phyloP scores from a whole-genome alignment of 2,329 filamentous ascomycete genomes.

The Pseudopithomyces maydicus region DNA sequence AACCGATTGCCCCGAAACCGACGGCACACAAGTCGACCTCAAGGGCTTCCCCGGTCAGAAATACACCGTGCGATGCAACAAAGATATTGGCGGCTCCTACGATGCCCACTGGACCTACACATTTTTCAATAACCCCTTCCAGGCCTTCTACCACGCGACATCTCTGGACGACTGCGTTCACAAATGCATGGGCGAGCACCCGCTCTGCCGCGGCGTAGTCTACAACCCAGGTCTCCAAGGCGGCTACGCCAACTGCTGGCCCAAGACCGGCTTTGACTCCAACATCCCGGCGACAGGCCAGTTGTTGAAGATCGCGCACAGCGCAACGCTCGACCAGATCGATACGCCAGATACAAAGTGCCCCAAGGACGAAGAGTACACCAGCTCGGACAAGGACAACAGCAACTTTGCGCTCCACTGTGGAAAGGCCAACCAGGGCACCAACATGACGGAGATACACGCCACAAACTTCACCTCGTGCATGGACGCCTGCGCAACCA shows the following conservation, averaged over 20 bases:
- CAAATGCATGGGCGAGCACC: slow-evolving; percentile 33
- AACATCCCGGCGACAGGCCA: slow-evolving; percentile 11
- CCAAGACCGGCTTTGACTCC: slow-evolving; percentile 25
- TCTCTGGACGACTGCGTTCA: slow-evolving; percentile 33
- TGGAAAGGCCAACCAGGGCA: slow-evolving; percentile 32
- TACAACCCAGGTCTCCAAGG: slow-evolving; percentile 35
- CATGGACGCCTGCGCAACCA: slow-evolving; percentile 35
- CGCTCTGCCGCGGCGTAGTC: slow-evolving; percentile 34
- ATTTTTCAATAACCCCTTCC: slow-evolving; percentile 18
- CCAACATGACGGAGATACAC: slow-evolving; percentile 36
- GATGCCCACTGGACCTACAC: slow-evolving; percentile 30
- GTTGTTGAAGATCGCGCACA: slow-evolving; percentile 25
- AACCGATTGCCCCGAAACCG: slow-evolving; percentile 27
- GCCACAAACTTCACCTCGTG: slow-evolving; percentile 33
- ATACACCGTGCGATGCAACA: slow-evolving; percentile 37
- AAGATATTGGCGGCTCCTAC: slow-evolving; percentile 22
- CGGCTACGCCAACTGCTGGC: slow-evolving; percentile 42
- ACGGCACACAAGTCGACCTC: slow-evolving; percentile 28
- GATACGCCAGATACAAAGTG: slow-evolving; percentile 28
- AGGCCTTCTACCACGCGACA: slow-evolving; percentile 33
- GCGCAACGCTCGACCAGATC: slow-evolving; percentile 27
- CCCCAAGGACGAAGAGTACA: slow-evolving; percentile 19
- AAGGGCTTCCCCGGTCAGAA: slow-evolving; percentile 24
- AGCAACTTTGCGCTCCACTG: slow-evolving; percentile 37
- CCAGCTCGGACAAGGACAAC: slow-evolving; percentile 9